A percentile compares a stretch with the other conserved stretches of the same genome.
Evolutionary conservation across 1,284 basidiomycete genomes (phyloP).

Genomic region (Malassezia restricta): DNA sequence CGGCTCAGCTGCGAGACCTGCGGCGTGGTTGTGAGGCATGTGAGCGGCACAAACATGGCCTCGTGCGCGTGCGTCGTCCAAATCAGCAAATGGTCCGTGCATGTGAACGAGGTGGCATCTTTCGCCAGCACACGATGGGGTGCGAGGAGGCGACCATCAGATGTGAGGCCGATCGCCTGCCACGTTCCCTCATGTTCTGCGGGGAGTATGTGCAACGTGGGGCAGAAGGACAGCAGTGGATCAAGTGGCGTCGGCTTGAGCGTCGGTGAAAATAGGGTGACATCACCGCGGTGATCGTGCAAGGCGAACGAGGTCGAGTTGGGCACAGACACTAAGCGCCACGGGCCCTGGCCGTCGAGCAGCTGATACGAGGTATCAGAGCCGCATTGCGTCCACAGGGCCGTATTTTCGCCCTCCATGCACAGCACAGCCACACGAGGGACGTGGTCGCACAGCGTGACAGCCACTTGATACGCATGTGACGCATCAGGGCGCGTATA

Average conservation of each 20-base stretch:
- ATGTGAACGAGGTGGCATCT: conserved; percentile 65
- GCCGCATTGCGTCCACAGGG: neutral
- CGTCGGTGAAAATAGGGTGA: neutral
- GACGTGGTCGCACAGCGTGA: neutral
- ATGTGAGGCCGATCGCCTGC: conserved; percentile 55
- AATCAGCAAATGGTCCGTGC: conserved; percentile 70
- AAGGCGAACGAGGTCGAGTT: conserved; percentile 7
- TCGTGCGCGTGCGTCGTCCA: conserved; percentile 77
- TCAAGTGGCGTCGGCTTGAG: neutral
- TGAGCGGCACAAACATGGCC: conserved; percentile 55
- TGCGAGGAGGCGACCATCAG: conserved; percentile 52
- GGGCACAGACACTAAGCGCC: conserved; percentile 2
- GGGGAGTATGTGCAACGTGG: conserved; percentile 17
- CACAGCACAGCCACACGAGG: neutral
- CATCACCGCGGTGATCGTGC: conserved; percentile 17
- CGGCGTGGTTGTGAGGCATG: neutral
- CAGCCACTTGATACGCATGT: neutral
- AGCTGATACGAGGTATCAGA: neutral
- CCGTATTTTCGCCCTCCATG: neutral
- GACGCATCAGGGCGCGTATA: neutral
- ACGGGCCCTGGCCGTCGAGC: neutral
- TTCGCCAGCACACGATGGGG: conserved; percentile 50
- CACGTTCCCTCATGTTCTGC: conserved; percentile 11
- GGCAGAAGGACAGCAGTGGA: conserved; percentile 4
- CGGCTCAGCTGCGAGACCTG: conserved; percentile 27